A percentile compares a stretch with the other conserved stretches of the same genome.
Evolutionary conservation across 2,329 filamentous ascomycete genomes (phyloP).

Genomic region (Apiospora rasikravindrae): DNA sequence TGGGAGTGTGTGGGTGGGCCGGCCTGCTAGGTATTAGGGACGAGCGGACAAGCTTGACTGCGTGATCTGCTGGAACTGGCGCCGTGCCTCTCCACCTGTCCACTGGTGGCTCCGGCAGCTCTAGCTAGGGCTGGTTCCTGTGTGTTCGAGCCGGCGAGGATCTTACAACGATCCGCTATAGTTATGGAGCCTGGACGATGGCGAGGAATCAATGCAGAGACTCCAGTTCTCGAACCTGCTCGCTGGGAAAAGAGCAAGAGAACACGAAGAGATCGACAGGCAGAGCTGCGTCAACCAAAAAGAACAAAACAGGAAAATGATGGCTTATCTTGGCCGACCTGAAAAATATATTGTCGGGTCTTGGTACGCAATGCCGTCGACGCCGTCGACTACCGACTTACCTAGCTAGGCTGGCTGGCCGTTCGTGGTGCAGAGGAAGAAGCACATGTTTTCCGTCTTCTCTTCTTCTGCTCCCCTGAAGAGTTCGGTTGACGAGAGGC

Average conservation of each 20-base stretch:
- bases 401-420: background rate
- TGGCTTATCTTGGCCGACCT: background rate
- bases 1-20: background rate
- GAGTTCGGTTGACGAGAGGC: background rate
- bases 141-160: slow-evolving; percentile 14
- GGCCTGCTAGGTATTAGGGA: background rate
- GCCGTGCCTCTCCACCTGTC: background rate
- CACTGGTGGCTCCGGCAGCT: slow-evolving; percentile 8
- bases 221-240: background rate
- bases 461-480: background rate
- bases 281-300: background rate
- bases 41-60: background rate
- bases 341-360: background rate
- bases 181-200: slow-evolving; percentile 8
- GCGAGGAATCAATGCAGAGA: background rate
- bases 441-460: background rate
- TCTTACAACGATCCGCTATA: slow-evolving; percentile 16
- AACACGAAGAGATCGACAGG: slow-evolving; percentile 1
- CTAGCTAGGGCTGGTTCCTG: background rate
- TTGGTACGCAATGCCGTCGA: background rate
- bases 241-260: background rate
- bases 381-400: background rate
- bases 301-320: background rate
- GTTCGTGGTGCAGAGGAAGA: background rate
- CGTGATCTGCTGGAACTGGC: slow-evolving; percentile 10